phyloP scores from a whole-genome alignment of 1,139 yeast species.

The Maudiozyma humilis region DNA sequence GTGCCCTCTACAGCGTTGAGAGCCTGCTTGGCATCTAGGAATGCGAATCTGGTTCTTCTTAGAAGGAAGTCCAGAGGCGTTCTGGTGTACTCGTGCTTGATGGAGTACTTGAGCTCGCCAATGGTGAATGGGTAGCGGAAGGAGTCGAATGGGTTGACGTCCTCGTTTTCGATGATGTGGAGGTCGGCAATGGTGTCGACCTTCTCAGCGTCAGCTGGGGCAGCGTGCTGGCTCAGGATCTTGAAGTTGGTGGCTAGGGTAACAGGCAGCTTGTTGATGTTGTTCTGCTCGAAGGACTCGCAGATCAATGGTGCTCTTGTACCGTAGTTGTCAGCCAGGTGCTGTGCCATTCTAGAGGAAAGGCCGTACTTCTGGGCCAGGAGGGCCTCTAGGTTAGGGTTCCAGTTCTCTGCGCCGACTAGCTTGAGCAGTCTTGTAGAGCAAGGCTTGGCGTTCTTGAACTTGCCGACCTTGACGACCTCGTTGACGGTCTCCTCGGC shows the following conservation, averaged over 20 bases:
- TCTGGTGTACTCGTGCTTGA: conserved; percentile 76
- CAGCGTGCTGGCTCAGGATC: conserved; percentile 19
- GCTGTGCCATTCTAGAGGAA: conserved; percentile 68
- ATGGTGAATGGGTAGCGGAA: conserved; percentile 85
- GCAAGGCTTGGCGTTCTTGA: conserved; percentile 44
- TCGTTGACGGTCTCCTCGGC: conserved; percentile 88
- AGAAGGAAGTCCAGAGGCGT: conserved; percentile 87
- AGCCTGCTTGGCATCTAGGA: conserved; percentile 83
- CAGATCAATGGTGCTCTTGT: conserved; percentile 78
- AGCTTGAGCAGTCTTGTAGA: conserved; percentile 55
- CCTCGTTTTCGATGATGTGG: conserved; percentile 5
- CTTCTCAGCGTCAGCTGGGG: conserved; percentile 13
- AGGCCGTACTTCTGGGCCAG: conserved; percentile 72
- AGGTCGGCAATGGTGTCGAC: conserved; percentile 2
- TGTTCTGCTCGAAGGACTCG: conserved; percentile 49
- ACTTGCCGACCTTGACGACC: conserved; percentile 45
- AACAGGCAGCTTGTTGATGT: conserved; percentile 52
- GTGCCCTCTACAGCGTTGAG: conserved; percentile 74
- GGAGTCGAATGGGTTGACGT: conserved; percentile 27
- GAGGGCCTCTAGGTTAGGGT: conserved; percentile 64
- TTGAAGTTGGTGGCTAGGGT: conserved; percentile 42
- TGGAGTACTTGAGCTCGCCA: conserved; percentile 81
- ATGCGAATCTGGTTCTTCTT: conserved; percentile 89
- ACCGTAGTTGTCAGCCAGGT: conserved; percentile 82
- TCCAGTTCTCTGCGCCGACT: conserved; percentile 72